Evolutionary conservation across 345 rosid species (phyloP), one percentile per base, ranked within the genome.

Genomic region (Carallia brachiata): DNA sequence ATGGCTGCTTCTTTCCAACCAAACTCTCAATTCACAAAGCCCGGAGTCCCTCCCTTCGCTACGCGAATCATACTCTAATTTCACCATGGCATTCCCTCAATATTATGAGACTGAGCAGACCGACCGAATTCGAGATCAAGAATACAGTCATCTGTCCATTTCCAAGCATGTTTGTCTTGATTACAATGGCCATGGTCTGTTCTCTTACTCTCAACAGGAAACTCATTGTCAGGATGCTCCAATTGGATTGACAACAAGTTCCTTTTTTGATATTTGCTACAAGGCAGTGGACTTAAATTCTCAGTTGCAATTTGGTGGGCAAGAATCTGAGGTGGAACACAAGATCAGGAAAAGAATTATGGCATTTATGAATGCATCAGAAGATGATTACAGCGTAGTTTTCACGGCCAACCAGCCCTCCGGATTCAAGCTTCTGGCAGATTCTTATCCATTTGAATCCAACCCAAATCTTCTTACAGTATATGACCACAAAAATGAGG

Each of bases 31-130:
- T 95, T 90, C 86, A 95, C 93, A 4, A 4, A 84, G 90, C 78
- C 99, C 84, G 54, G 97, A 95, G 65, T 95, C 97, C 66, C 86
- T 95, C 27, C 97, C 96, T 68, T 73, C 88, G 3, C 76, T 89
- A 18, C 77, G 74, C 0, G 87, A 88, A 68, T 82, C 97, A 2
- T 78, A 82, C 74, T 76, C 83, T 63, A 73, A 71, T 48, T 87
- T 92, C 75, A 72, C 62, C 50, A 68, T 69, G 65, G 69, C 79
- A 30, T 92, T 82, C 59, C 96, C 96, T 4, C 84, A 62, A 37
- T 95, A 81, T 72, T 61, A 73, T 18, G 79, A 75, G 36, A 90
- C 93, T 0, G 80, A 68, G 19, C 79, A 72, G 66, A 85, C 88
- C 4, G 99, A 95, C 36, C 62, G 71, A 73, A 83, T 95, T 76